Base-by-base conservation (phyloP, 768 basidiomycete species). In the Auriscalpium microsporum region DNA sequence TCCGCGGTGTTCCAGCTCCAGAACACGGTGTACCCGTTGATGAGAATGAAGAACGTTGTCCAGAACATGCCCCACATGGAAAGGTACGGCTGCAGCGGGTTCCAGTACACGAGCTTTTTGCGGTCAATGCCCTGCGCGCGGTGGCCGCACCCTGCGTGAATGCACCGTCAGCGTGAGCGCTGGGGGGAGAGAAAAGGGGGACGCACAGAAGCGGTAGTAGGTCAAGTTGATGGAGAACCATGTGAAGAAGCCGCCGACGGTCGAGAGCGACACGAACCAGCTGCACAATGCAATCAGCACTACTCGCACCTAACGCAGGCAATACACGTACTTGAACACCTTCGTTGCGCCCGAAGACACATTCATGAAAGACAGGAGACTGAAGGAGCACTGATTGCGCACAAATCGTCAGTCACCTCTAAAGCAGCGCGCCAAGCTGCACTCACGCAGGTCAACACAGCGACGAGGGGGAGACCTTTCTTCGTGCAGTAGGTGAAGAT, bases 191-290 rank as follows among this genome's bases (percentile, higher is more conserved):
- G 14, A 44, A 4, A 1, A 48, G 28, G 28, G 54, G 33, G 47
- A 73, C 83, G 59, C 58, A 82, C 84, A 78, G 75, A 86, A 90
- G 69, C 71, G 80, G 53, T 87, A 63, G 71, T 86, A 92, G 14
- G 87, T 87, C 33, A 87, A 55, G 66, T 85, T 85, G 67, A 87
- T 82, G 37, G 78, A 66, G 57, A 75, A 74, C 86, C 87, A 89
- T 48, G 78, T 72, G 61, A 84, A 74, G 72, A 87, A 86, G 8
- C 85, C 84, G 45, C 78, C 82, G 36, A 84, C 80, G 10, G 86
- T 81, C 3, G 78, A 74, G 55, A 94, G 71, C 68, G 75, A 82
- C 51, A 82, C 81, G 62, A 91, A 81, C 86, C 84, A 90, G 62
- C 77, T 81, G 56, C 16, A 56, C 46, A 52, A 6, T 10, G 9